A percentile compares a stretch with the other conserved stretches of the same genome.
Evolutionary conservation across 1,284 basidiomycete species (phyloP).

Genomic region (Wolfiporia cocos): DNA sequence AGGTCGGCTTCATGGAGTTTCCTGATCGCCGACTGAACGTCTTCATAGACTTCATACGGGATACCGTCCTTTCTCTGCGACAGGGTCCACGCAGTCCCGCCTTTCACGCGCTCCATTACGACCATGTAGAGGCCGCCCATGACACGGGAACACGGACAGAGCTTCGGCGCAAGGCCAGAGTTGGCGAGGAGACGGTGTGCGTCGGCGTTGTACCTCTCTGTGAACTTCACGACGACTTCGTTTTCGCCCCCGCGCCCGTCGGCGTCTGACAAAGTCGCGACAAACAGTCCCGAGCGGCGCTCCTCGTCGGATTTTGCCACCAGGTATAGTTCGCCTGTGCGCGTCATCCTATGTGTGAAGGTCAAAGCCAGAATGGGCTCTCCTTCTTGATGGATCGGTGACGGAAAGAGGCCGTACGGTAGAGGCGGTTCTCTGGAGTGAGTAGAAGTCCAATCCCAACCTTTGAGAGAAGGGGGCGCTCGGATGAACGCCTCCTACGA

Average conservation of each 20-base stretch:
- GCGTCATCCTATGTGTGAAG: too few species aligned
- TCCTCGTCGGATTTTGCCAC: background rate
- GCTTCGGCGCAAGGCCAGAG: background rate
- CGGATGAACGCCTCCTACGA: too few species aligned
- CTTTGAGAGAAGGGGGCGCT: too few species aligned
- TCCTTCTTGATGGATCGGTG: too few species aligned
- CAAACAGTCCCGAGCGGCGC: slow-evolving; percentile 4
- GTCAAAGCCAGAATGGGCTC: too few species aligned
- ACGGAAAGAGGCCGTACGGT: too few species aligned
- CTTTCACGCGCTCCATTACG: background rate
- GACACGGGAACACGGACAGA: background rate
- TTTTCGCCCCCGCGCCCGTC: background rate
- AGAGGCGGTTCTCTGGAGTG: too few species aligned
- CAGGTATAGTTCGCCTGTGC: too few species aligned
- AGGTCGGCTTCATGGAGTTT: background rate
- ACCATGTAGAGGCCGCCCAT: background rate
- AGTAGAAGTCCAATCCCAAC: too few species aligned
- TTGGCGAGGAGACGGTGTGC: background rate
- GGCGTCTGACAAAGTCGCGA: background rate
- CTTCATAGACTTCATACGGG: background rate
- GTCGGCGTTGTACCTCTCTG: background rate
- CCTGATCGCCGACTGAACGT: background rate
- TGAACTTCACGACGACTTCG: background rate
- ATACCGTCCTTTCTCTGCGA: background rate
- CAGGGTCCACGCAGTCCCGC: background rate